Base-by-base conservation (phyloP, 2,329 filamentous ascomycete species). In the Aspergillus terreus region DNA sequence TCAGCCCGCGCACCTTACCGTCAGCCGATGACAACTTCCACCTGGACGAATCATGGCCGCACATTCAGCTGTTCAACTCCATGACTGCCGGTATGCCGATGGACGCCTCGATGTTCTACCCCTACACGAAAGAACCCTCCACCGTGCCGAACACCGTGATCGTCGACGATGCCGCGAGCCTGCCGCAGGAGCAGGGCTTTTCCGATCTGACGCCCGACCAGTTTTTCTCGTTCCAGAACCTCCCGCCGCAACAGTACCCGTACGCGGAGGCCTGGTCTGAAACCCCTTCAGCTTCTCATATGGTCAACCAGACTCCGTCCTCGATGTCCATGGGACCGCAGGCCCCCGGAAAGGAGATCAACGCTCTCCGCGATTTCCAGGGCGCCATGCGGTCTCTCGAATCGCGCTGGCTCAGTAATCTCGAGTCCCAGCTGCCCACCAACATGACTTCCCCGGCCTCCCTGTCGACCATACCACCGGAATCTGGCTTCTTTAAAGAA, bases 11-110 rank as follows among this genome's bases (percentile, higher is more conserved):
- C 46, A 71, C 69, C 4, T 54, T 71, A 23, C 67, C 68, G 14
- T 70, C 69, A 15, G 58, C 65, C 46, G 70, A 72, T 50, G 69
- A 71, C 47, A 68, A 69, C 53, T 69, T 67, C 42, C 69, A 69
- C 33, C 50, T 64, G 40, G 69, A 72, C 50, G 68, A 71, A 50
- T 60, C 63, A 48, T 72, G 69, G 69, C 63, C 68, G 23, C 68
- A 68, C 6, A 70, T 70, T 35, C 69, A 69, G 30, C 55, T 72
- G 9, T 63, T 68, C 58, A 67, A 69, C 54, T 55, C 65, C 21
- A 61, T 68, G 43, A 60, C 63, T 14, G 58, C 63, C 14, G 61
- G 57, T 17, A 65, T 71, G 56, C 63, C 68, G 7, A 55, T 69
- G 49, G 68, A 72, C 17, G 54, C 61, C 0, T 58, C 58, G n/a